Evolutionary conservation across 257 asterid genomes (phyloP).

Genomic region (Penstemon eatonii): DNA sequence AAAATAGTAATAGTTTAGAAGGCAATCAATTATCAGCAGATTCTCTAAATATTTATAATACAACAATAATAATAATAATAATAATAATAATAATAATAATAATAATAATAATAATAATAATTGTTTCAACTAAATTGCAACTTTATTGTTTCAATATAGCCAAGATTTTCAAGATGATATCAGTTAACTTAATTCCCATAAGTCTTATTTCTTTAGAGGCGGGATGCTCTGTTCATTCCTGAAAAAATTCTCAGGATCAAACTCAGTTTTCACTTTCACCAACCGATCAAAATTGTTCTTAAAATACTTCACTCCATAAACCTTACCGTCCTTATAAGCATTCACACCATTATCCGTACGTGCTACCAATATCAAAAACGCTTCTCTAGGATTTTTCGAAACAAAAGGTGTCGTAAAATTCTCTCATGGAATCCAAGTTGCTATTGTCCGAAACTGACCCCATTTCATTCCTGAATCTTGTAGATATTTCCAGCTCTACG

Average conservation of each 20-base stretch:
- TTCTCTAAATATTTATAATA: too few relatives aligned
- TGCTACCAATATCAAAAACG: conserved; percentile 34
- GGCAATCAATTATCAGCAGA: too few relatives aligned
- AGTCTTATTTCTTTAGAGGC: conserved; percentile 12
- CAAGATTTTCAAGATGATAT: too few relatives aligned
- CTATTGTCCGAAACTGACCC: conserved; percentile 18
- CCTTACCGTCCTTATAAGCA: conserved; percentile 27
- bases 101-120: too few relatives aligned
- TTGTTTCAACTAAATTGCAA: too few relatives aligned
- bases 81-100: too few relatives aligned
- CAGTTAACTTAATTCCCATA: too few relatives aligned
- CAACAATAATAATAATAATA: too few relatives aligned
- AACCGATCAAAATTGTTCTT: conserved; percentile 51
- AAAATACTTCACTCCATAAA: conserved; percentile 58
- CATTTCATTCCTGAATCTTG: conserved; percentile 41
- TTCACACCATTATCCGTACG: conserved; percentile 33
- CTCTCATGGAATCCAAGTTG: conserved; percentile 16
- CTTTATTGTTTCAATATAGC: too few relatives aligned
- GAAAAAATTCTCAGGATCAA: conserved; percentile 62
- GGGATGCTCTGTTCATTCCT: conserved; percentile 72
- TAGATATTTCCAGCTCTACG: conserved; percentile 39
- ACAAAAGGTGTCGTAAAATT: conserved; percentile 35
- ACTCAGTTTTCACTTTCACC: conserved; percentile 47
- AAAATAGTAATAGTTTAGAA: too few relatives aligned
- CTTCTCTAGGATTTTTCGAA: conserved; percentile 38